These are phyloP conservation scores for Fusarium marasasianum DNA, from an alignment of 2,329 filamentous ascomycete species.

Conservation along the genomic window DNA sequence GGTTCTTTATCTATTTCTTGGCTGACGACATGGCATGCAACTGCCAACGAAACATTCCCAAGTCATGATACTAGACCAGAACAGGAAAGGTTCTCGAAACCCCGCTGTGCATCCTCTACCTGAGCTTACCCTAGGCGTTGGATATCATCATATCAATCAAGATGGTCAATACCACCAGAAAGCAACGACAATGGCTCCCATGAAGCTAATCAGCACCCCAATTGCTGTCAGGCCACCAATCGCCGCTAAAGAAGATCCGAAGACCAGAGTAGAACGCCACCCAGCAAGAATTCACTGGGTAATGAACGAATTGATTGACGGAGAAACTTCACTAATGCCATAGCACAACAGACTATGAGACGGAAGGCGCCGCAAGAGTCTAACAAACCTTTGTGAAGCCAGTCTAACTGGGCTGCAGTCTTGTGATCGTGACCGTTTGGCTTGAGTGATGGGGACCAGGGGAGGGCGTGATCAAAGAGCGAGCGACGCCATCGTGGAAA, in stretches of 20 bases:
- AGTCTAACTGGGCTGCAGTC: neutral
- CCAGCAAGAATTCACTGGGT: too few relatives aligned
- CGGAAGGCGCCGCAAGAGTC: neutral
- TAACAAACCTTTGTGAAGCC: neutral
- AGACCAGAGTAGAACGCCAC: neutral
- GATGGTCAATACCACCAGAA: neutral
- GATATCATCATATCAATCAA: neutral
- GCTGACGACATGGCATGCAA: neutral
- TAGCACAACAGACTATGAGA: too few relatives aligned
- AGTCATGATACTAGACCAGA: neutral
- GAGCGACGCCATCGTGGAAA: neutral
- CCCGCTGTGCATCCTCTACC: neutral
- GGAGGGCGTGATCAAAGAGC: neutral
- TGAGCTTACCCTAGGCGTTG: neutral
- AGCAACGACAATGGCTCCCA: neutral
- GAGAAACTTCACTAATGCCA: too few relatives aligned
- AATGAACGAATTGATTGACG: neutral
- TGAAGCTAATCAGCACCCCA: rapidly evolving
- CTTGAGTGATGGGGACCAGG: neutral
- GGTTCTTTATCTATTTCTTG: neutral
- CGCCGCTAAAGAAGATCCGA: rapidly evolving
- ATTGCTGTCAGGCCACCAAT: rapidly evolving
- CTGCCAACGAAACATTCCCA: neutral
- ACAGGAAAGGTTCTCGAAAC: neutral
- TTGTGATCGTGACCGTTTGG: neutral